phyloP scores from a whole-genome alignment of 805 yeast genomes.

The Kodamaea kakaduensis region DNA sequence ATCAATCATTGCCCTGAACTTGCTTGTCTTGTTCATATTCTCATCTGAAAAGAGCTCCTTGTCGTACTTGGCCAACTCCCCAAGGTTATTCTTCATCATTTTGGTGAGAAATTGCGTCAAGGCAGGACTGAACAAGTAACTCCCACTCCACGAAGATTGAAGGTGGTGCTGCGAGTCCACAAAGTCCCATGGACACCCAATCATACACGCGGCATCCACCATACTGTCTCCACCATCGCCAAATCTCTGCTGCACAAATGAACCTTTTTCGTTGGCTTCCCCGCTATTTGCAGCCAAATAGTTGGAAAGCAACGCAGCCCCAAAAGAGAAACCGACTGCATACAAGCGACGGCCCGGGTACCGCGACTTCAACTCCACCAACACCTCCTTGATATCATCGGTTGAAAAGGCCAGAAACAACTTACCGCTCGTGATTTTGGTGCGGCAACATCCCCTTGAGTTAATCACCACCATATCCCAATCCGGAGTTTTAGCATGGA shows the following conservation, averaged over 20 bases:
- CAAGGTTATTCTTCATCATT: constrained; percentile 33
- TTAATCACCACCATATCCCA: constrained; percentile 71
- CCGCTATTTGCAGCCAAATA: constrained; percentile 54
- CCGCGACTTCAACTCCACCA: constrained; percentile 44
- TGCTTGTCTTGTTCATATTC: constrained; percentile 12
- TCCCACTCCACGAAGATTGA: constrained; percentile 32
- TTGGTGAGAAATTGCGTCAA: constrained; percentile 30
- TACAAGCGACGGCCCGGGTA: constrained; percentile 63
- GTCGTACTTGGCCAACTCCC: constrained; percentile 24
- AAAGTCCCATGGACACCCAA: constrained; percentile 78
- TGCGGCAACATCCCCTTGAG: constrained; percentile 72
- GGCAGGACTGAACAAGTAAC: constrained; percentile 31
- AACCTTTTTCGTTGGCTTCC: constrained; percentile 36
- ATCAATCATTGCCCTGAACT: constrained; percentile 39
- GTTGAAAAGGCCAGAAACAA: constrained; percentile 71
- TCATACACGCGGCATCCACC: constrained; percentile 46
- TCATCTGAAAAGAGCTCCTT: constrained; percentile 29
- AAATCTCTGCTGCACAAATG: neutral
- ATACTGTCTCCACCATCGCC: constrained; percentile 14
- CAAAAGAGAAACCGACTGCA: constrained; percentile 77
- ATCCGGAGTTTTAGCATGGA: constrained; percentile 14
- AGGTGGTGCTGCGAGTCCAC: constrained; percentile 44
- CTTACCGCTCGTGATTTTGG: constrained; percentile 63
- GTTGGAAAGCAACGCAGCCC: constrained; percentile 68
- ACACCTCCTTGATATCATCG: constrained; percentile 57